These are phyloP conservation scores for Saccharum spontaneum DNA, from an alignment of 176 grass and related monocot species.

Conservation along the genomic window DNA sequence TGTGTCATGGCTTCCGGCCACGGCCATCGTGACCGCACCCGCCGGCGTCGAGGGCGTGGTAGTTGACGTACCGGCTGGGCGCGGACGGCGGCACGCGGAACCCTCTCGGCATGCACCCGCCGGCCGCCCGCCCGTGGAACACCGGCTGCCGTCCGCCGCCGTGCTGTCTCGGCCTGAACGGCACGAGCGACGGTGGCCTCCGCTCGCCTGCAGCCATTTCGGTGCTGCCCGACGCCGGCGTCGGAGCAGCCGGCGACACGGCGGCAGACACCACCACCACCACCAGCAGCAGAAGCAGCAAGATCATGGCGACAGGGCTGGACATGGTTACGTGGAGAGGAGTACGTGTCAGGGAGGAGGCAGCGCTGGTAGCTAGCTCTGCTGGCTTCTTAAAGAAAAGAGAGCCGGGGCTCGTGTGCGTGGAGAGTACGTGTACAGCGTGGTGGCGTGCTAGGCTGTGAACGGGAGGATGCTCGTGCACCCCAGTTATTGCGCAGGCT, in stretches of 20 bases:
- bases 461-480: slow-evolving; percentile 54
- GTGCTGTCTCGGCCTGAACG: neutral
- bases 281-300: slow-evolving; percentile 19
- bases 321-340: slow-evolving; percentile 17
- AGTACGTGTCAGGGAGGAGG: neutral
- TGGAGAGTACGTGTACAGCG: neutral
- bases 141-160: neutral
- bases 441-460: slow-evolving; percentile 25
- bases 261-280: neutral
- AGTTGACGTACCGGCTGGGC: slow-evolving; percentile 82
- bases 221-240: neutral
- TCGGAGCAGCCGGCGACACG: neutral
- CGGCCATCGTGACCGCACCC: slow-evolving; percentile 26
- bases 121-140: slow-evolving; percentile 34
- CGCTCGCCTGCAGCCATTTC: neutral
- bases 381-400: neutral
- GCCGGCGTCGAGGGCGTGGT: slow-evolving; percentile 64
- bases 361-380: neutral
- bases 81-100: slow-evolving; percentile 63
- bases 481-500: slow-evolving; percentile 38
- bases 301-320: slow-evolving; percentile 9
- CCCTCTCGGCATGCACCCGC: slow-evolving; percentile 75
- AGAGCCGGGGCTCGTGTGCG: neutral
- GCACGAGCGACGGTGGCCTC: neutral
- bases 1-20: slow-evolving; percentile 34